phyloP scores from a whole-genome alignment of 1,284 basidiomycete genomes.

The Austropuccinia psidii region DNA sequence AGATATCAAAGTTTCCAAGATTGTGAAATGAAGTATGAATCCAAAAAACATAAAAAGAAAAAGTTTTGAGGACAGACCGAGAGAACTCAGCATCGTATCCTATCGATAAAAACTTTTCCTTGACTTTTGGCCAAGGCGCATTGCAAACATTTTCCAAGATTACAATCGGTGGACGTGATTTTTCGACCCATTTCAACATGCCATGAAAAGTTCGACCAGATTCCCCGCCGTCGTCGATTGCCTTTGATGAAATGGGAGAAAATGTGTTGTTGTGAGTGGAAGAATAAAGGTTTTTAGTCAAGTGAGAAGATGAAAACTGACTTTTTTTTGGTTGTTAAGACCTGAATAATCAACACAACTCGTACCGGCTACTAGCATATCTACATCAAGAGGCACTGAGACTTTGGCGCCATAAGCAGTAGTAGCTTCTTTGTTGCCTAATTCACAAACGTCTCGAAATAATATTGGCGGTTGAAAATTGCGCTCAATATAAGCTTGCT shows the following conservation, averaged over 20 bases:
- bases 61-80: constrained; percentile 47
- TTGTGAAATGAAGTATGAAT: not conserved
- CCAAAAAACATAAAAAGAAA: not conserved
- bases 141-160: constrained; percentile 89
- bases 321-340: constrained; percentile 86
- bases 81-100: constrained; percentile 67
- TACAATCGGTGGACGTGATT: constrained; percentile 77
- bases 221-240: constrained; percentile 45
- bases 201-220: constrained; percentile 45
- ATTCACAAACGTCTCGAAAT: constrained; percentile 88
- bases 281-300: not conserved
- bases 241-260: not conserved
- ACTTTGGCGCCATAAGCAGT: constrained; percentile 85
- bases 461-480: constrained; percentile 82
- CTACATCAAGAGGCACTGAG: constrained; percentile 79
- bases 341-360: constrained; percentile 95
- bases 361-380: constrained; percentile 71
- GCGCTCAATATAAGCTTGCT: constrained; percentile 93
- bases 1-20: not conserved
- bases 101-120: constrained; percentile 64
- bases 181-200: constrained; percentile 89
- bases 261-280: not conserved
- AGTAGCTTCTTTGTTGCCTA: constrained; percentile 55
- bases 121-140: constrained; percentile 76
- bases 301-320: constrained; percentile 47